Evolutionary conservation across 148 eudicot species (phyloP), one percentile per base, ranked within the genome.

Genomic region (Nepenthes gracilis): DNA sequence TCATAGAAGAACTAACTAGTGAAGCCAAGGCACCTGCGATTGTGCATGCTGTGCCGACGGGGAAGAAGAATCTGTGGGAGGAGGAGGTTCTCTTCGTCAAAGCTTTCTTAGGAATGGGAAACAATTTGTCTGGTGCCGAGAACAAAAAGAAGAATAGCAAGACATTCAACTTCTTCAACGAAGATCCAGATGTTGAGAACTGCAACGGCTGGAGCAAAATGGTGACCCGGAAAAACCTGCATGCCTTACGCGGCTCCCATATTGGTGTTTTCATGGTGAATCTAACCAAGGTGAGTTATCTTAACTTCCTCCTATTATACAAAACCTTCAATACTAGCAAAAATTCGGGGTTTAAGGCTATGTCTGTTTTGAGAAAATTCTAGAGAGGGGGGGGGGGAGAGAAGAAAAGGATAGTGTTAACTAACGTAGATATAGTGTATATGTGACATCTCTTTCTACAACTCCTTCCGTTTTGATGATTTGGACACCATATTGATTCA

Each of bases 191-290:
- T 67, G 74, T 88, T 33, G 57, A 88, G 47, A 92, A 80, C 58
- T 70, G 85, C 59, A 70, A 84, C 6, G 98, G 98, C 6, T 79
- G 90, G 91, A 88, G 83, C 80, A 68, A 67, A 14, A 64, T 70
- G 1, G 86, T 82, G 23, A 77, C 85, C 13, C 71, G 65, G 73
- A 79, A 81, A 54, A n/a, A 82, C 43, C 63, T 80, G 70, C 59
- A 63, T 11, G 68, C 83, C 1, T 56, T 85, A 33, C 71, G 62
- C 35, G 83, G 78, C 9, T 77, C 90, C 13, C 53, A 78, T 8
- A 70, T 83, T 48, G 83, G 85, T 37, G 55, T 82, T 55, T 79
- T 77, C 73, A 78, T 88, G 90, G 91, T 88, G 47, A 92, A 86
- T 68, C 68, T 92, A 38, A 86, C 76, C 48, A 58, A 47, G 75